Conservation (phyloP, 2,329 filamentous ascomycete species). For the Myriosclerotinia duriaeana region DNA sequence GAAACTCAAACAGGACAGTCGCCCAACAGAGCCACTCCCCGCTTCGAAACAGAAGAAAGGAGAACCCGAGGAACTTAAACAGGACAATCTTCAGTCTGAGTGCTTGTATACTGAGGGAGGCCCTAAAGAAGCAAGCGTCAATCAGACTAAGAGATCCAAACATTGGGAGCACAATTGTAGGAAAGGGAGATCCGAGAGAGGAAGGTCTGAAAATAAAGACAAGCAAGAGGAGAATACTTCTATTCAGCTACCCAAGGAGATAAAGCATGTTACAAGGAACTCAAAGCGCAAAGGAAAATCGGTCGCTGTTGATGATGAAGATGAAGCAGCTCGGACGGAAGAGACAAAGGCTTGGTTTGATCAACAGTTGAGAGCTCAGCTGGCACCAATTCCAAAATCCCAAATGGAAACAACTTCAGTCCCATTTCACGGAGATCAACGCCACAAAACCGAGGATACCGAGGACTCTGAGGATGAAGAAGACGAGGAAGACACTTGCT, state of each 20-base stretch:
- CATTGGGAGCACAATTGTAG: constrained; percentile 10
- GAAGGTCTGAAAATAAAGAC: not conserved
- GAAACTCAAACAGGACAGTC: not conserved
- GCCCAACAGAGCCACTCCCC: not conserved
- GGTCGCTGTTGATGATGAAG: not conserved
- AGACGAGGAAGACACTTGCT: not conserved
- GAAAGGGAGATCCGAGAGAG: constrained; percentile 2
- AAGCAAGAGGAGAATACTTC: not conserved
- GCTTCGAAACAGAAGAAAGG: not conserved
- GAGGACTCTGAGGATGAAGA: not conserved
- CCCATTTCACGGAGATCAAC: not conserved
- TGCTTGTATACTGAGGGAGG: not conserved
- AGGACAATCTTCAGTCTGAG: not conserved
- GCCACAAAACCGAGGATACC: not conserved
- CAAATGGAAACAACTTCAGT: not conserved
- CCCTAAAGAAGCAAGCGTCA: not conserved
- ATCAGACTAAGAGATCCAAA: constrained; percentile 8
- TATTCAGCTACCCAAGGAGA: not conserved
- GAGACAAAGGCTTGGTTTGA: constrained; percentile 17
- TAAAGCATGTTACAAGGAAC: not conserved
- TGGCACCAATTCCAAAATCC: not conserved
- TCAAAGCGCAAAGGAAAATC: constrained; percentile 1
- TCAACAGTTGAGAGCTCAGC: constrained; percentile 1
- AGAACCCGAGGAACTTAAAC: not conserved
- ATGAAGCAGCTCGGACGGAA: not conserved